A percentile compares a stretch with the other conserved stretches of the same genome.
Conservation (phyloP, 2,329 filamentous ascomycete species). For the Endoconidiophora laricicola region DNA sequence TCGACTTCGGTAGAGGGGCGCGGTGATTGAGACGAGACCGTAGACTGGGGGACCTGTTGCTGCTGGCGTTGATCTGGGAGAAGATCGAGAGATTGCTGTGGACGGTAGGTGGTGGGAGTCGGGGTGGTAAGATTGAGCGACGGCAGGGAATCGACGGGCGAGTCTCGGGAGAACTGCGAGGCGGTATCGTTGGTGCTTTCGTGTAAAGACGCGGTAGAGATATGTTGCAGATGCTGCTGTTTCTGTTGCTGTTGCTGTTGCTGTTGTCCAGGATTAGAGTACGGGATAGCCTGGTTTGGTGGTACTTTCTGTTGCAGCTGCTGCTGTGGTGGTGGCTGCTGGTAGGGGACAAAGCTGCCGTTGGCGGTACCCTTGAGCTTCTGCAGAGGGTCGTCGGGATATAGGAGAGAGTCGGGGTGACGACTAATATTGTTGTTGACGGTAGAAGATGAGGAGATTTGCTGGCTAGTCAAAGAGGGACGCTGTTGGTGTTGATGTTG, state of each 20-base stretch:
- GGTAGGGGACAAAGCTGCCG: constrained; percentile 15
- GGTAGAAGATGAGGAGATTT: neutral
- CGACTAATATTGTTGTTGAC: constrained; percentile 1
- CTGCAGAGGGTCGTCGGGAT: neutral
- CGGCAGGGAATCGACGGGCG: constrained; percentile 29
- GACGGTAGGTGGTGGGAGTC: constrained; percentile 25
- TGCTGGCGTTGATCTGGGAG: constrained; percentile 32
- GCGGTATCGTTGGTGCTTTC: constrained; percentile 39
- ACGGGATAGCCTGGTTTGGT: too few relatives aligned
- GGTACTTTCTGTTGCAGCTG: constrained; percentile 19
- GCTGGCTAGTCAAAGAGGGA: constrained; percentile 4
- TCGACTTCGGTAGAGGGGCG: neutral
- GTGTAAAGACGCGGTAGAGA: constrained; percentile 14
- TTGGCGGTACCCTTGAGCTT: constrained; percentile 15
- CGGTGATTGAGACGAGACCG: constrained; percentile 1
- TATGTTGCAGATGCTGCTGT: constrained; percentile 13
- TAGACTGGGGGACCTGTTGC: neutral
- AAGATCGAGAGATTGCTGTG: constrained; percentile 16
- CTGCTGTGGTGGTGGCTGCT: constrained; percentile 20
- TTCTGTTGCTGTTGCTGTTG: constrained; percentile 20
- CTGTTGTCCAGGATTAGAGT: constrained; percentile 13
- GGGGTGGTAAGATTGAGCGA: constrained; percentile 22
- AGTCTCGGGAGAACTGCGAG: constrained; percentile 47
- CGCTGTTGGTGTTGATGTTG: constrained; percentile 25
- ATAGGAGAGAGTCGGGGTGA: neutral